These are phyloP conservation scores for Medicago arabica DNA, from an alignment of 306 rosid genomes.

Conservation along the genomic window DNA sequence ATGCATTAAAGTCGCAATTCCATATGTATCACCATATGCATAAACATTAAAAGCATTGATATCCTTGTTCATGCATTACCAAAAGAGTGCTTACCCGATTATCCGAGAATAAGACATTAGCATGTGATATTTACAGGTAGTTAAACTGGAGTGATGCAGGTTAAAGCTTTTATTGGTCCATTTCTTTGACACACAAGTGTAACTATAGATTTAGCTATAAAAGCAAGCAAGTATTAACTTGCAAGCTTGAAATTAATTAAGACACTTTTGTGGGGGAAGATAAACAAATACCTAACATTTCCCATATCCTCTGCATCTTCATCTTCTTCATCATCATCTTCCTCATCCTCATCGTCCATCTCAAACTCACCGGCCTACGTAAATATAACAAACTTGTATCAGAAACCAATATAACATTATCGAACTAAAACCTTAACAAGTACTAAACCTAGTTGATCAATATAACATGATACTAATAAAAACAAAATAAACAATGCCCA, in stretches of 20 bases:
- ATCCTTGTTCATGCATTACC: not conserved
- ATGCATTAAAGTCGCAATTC: slow-evolving; percentile 11
- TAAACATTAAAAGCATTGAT: not conserved
- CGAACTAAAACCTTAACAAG: slow-evolving; percentile 3
- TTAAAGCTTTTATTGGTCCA: slow-evolving; percentile 4
- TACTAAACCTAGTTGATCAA: not conserved
- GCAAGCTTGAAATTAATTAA: slow-evolving; percentile 31
- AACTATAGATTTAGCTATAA: slow-evolving; percentile 11
- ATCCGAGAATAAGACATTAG: slow-evolving; percentile 10
- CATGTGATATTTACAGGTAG: not conserved
- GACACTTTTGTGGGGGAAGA: not conserved
- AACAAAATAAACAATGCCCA: not conserved
- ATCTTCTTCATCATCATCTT: slow-evolving; percentile 54
- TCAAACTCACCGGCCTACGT: slow-evolving; percentile 65
- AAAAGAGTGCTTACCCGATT: not conserved
- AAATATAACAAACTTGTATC: slow-evolving; percentile 31
- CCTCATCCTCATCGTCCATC: slow-evolving; percentile 54
- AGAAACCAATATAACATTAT: slow-evolving; percentile 24
- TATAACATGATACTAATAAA: not conserved
- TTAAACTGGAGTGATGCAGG: slow-evolving; percentile 17
- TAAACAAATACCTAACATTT: slow-evolving; percentile 60
- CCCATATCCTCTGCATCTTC: slow-evolving; percentile 56
- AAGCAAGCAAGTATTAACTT: slow-evolving; percentile 5
- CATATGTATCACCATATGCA: not conserved
- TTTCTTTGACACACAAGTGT: slow-evolving; percentile 17